These are phyloP conservation scores for Eutrema heterophyllum DNA, from an alignment of 345 rosid genomes.

Conservation along the genomic window DNA sequence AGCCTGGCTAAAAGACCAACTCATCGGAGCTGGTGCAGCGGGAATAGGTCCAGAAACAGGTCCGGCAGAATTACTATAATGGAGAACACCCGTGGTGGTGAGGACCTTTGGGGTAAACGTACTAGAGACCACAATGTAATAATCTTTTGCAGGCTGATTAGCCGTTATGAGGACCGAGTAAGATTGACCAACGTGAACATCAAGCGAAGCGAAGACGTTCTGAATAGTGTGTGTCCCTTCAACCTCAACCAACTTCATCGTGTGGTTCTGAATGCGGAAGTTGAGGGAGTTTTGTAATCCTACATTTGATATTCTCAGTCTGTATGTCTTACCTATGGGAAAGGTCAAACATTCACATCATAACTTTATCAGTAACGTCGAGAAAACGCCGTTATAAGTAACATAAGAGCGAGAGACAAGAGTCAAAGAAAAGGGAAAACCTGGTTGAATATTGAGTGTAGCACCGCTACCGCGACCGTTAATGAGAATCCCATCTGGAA, in stretches of 20 bases:
- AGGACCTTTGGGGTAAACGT: slow-evolving; percentile 52
- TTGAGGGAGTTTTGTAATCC: slow-evolving; percentile 78
- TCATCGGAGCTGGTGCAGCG: slow-evolving; percentile 59
- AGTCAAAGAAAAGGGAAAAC: not conserved
- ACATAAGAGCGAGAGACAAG: not conserved
- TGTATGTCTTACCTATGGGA: not conserved
- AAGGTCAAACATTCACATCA: not conserved
- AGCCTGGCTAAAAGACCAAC: slow-evolving; percentile 84
- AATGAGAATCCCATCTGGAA: not conserved
- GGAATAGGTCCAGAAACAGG: slow-evolving; percentile 69
- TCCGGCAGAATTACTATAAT: slow-evolving; percentile 56
- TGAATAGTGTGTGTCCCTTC: slow-evolving; percentile 90
- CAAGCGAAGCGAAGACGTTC: slow-evolving; percentile 63
- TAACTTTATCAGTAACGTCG: not conserved
- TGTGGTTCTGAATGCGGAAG: slow-evolving; percentile 82
- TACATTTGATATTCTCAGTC: slow-evolving; percentile 48
- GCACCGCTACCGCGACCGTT: not conserved
- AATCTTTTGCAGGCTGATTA: slow-evolving; percentile 69
- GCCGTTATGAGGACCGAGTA: slow-evolving; percentile 76
- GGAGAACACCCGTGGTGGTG: slow-evolving; percentile 66
- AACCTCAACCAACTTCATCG: slow-evolving; percentile 70
- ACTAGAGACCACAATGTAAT: slow-evolving; percentile 68
- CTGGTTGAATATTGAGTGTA: not conserved
- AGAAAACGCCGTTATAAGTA: not conserved
- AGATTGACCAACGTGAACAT: slow-evolving; percentile 84